Evolutionary conservation across 805 yeast species (phyloP).

Genomic region (Teunomyces panamensis): DNA sequence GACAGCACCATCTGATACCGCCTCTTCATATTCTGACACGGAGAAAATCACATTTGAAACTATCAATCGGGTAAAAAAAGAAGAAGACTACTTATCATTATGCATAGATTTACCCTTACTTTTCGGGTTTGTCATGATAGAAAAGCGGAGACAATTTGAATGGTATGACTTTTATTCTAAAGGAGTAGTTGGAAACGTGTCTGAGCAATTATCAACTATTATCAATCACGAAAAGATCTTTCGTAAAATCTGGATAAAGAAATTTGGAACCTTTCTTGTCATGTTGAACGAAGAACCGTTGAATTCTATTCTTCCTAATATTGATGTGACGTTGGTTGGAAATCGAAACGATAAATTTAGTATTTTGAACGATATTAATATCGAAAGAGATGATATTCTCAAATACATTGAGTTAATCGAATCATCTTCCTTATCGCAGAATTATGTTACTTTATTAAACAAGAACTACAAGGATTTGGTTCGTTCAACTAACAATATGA

Average conservation of each 20-base stretch:
- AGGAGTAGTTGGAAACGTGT: conserved; percentile 41
- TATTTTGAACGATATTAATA: conserved; percentile 33
- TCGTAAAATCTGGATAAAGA: conserved; percentile 61
- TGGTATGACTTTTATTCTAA: conserved; percentile 49
- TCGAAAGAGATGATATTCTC: conserved; percentile 33
- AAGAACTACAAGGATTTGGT: conserved; percentile 46
- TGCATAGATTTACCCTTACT: conserved; percentile 68
- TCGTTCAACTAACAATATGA: conserved; percentile 37
- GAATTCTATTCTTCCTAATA: conserved; percentile 22
- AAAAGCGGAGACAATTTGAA: conserved; percentile 54
- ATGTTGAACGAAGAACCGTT: conserved; percentile 15
- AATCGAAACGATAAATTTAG: conserved; percentile 19
- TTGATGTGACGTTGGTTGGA: conserved; percentile 40
- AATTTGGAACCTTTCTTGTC: conserved; percentile 47
- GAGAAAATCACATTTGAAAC: conserved; percentile 13
- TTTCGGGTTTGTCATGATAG: conserved; percentile 68
- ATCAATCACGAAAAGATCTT: conserved; percentile 54
- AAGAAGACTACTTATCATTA: conserved; percentile 38
- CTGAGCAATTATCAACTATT: conserved; percentile 57
- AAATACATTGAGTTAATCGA: conserved; percentile 24
- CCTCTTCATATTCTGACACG: not conserved
- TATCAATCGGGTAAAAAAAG: conserved; percentile 24
- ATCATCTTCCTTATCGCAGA: conserved; percentile 24
- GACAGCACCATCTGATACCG: conserved; percentile 14
- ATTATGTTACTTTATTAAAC: conserved; percentile 38